Base-by-base conservation (phyloP, 495 filamentous ascomycete genomes). In the Copromyces sp. region DNA sequence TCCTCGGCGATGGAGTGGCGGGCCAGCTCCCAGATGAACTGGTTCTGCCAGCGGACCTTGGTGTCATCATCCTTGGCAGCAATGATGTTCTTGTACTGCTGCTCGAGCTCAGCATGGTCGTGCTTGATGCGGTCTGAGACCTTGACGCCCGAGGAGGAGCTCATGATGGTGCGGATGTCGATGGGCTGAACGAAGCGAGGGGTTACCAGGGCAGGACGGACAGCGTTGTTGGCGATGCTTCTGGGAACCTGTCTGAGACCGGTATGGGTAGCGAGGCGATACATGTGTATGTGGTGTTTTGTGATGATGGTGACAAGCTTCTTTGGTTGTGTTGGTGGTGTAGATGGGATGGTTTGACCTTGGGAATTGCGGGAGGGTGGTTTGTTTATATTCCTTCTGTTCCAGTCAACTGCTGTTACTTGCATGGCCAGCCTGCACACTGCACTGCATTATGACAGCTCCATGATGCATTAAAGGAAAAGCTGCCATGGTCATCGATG, bases 11-110 rank as follows among this genome's bases (percentile, higher is more conserved):
- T 82, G 0, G 86, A 85, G 76, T 92, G 87, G 9, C 90, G 86
- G 12, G 92, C 88, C 4, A 93, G 81, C 75, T 90, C 89, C 91
- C 91, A 93, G 39, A 88, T 87, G 72, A 93, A 90, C 68, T 87
- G 86, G 71, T 93, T 93, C 78, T 88, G 86, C 80, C 82, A 92
- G 17, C 84, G 80, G 2, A 76, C 80, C 75, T 85, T 85, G 7
- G 85, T 81, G 69, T 89, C 85, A 29, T 79, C 73, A 44, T 87
- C 82, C 3, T 75, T 79, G 11, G 87, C 76, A 61, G 80, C 79
- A 61, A 88, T 74, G 72, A 92, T 88, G 9, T 88, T 84, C 68
- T 87, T 79, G 77, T 90, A 88, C 78, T 86, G 88, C 2, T 79
- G 69, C 74, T 91, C 84, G 35, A 92, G 82, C 75, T 91, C 86